Conservation (phyloP, 306 rosid genomes). For the Canavalia gladiata region DNA sequence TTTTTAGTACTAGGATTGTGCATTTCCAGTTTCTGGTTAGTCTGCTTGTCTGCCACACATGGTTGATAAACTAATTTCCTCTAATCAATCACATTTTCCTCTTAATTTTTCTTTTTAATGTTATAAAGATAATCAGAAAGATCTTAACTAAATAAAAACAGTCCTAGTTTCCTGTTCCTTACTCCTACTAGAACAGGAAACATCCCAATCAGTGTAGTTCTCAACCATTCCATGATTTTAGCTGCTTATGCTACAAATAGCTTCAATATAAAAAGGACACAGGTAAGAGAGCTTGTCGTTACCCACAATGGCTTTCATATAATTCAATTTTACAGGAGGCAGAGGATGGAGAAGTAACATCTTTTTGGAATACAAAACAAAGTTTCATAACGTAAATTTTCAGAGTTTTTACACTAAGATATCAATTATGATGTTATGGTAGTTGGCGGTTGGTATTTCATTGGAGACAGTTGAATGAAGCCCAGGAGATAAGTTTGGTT, state of each 20-base stretch:
- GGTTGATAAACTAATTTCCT: neutral
- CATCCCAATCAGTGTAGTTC: neutral
- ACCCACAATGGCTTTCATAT: neutral
- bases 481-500: neutral
- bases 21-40: slow-evolving; percentile 1
- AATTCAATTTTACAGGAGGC: neutral
- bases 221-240: neutral
- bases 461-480: neutral
- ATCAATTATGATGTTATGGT: neutral
- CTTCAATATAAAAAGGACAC: neutral
- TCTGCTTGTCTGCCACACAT: neutral
- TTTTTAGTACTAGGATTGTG: neutral
- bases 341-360: neutral
- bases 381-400: neutral
- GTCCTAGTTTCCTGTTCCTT: neutral
- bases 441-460: neutral
- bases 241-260: slow-evolving; percentile 1
- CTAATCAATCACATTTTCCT: neutral
- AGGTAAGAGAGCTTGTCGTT: neutral
- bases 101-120: neutral
- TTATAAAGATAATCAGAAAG: neutral
- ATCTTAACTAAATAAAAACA: neutral
- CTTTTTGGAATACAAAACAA: neutral
- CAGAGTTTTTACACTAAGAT: neutral
- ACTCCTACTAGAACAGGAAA: neutral